A percentile compares a stretch with the other conserved stretches of the same genome.
Evolutionary conservation across 192 early-diverging fungal genomes (phyloP).

Genomic region (Backusella morwellensis): DNA sequence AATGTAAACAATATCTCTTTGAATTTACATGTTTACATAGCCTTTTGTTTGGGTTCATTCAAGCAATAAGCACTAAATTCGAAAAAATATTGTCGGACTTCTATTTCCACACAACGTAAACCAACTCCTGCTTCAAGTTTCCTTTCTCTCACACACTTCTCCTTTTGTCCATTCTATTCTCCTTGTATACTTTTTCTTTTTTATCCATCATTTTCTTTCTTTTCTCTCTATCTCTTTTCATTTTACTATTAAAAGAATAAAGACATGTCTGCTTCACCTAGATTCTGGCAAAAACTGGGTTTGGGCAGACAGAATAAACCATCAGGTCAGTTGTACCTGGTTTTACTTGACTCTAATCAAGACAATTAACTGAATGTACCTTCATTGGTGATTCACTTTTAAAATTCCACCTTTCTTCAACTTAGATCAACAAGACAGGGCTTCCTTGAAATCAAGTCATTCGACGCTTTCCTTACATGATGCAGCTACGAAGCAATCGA

Average conservation of each 20-base stretch:
- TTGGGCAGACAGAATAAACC: conserved; percentile 11
- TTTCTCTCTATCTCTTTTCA: too few relatives aligned
- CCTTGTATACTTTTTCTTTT: neutral
- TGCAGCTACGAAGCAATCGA: conserved; percentile 3
- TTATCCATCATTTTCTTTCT: neutral
- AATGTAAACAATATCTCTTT: neutral
- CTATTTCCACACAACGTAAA: neutral
- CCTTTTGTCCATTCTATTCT: conserved; percentile 1
- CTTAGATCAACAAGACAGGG: neutral
- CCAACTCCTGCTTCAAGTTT: conserved; percentile 13
- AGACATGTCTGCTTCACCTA: conserved; percentile 15
- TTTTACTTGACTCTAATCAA: neutral
- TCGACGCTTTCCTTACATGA: neutral
- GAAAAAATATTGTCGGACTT: neutral
- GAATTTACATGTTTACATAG: neutral
- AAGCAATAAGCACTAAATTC: neutral
- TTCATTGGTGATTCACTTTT: neutral
- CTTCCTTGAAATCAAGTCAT: neutral
- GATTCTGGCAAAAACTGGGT: conserved; percentile 15
- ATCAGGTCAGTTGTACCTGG: neutral
- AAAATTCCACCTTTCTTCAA: neutral
- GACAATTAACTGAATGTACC: neutral
- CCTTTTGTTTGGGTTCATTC: too few relatives aligned
- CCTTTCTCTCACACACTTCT: conserved; percentile 1
- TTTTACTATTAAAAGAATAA: conserved; percentile 1